These are phyloP conservation scores for Lyophyllum atratum DNA, from an alignment of 768 basidiomycete genomes.

Conservation along the genomic window DNA sequence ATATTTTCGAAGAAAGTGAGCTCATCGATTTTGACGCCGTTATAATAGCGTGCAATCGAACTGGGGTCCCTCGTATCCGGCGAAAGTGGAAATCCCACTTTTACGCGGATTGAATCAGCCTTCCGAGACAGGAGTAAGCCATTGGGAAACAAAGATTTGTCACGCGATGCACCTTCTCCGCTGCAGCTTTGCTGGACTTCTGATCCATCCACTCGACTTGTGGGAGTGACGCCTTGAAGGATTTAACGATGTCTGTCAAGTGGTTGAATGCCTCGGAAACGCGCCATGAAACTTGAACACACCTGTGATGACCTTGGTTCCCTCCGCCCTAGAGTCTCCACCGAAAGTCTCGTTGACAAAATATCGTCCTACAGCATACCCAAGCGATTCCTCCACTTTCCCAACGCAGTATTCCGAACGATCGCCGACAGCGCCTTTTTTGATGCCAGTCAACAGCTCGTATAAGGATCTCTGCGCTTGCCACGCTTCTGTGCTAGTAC, in stretches of 20 bases:
- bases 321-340: slow-evolving; percentile 77
- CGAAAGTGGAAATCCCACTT: slow-evolving; percentile 90
- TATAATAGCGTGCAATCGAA: slow-evolving; percentile 77
- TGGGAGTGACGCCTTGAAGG: slow-evolving; percentile 79
- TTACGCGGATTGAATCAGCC: slow-evolving; percentile 82
- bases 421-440: slow-evolving; percentile 83
- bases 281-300: slow-evolving; percentile 12
- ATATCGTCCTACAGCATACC: slow-evolving; percentile 88
- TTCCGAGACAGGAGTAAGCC: slow-evolving; percentile 26
- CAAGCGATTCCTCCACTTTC: slow-evolving; percentile 70
- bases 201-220: slow-evolving; percentile 92
- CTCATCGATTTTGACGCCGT: slow-evolving; percentile 60
- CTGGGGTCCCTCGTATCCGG: slow-evolving; percentile 77
- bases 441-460: slow-evolving; percentile 79
- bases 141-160: background rate
- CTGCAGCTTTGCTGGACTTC: slow-evolving; percentile 76
- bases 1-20: slow-evolving; percentile 86
- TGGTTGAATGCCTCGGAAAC: slow-evolving; percentile 1
- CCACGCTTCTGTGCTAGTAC: slow-evolving; percentile 77
- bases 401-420: slow-evolving; percentile 83
- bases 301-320: slow-evolving; percentile 83
- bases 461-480: slow-evolving; percentile 68
- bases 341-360: slow-evolving; percentile 86
- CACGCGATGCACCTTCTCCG: slow-evolving; percentile 64
- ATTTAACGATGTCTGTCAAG: slow-evolving; percentile 67